Percentiles rank a stretch among this genome's conserved stretches.
These are phyloP conservation scores for Tetragonia tetragonoides DNA, from an alignment of 148 eudicot species.

Conservation along the genomic window DNA sequence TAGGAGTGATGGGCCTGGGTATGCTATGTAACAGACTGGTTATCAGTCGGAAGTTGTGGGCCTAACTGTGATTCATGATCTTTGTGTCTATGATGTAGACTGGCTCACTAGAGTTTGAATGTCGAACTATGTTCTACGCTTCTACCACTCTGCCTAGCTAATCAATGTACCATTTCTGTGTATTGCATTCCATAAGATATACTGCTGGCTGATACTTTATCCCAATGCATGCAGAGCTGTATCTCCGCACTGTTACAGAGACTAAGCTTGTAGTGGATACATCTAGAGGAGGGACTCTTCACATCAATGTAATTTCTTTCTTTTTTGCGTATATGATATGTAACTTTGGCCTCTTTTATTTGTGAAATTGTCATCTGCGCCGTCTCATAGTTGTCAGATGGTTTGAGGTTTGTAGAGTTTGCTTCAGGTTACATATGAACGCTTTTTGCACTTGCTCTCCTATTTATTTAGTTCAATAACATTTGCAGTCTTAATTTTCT, in stretches of 20 bases:
- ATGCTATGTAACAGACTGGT: neutral
- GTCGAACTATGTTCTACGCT: too few species aligned
- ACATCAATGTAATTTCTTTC: constrained; percentile 56
- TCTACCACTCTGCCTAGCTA: neutral
- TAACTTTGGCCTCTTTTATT: neutral
- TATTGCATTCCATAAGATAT: neutral
- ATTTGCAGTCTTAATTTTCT: too few species aligned
- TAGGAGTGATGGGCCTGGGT: neutral
- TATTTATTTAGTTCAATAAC: too few species aligned
- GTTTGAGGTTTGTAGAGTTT: neutral
- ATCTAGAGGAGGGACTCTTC: constrained; percentile 79
- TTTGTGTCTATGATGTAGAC: neutral
- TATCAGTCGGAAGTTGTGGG: neutral
- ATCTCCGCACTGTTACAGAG: constrained; percentile 61
- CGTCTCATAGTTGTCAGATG: constrained; percentile 1
- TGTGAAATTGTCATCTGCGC: neutral
- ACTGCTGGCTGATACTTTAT: neutral
- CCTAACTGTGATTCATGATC: neutral
- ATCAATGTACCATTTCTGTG: neutral
- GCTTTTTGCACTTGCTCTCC: neutral
- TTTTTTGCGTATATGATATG: neutral
- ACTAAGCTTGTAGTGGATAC: constrained; percentile 87
- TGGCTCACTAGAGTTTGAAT: too few species aligned
- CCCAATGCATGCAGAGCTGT: constrained; percentile 52
- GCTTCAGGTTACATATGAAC: neutral